Percentiles rank a stretch among this genome's conserved stretches.
These are phyloP conservation scores for Trametes sanguinea DNA, from an alignment of 768 basidiomycete species.

Conservation along the genomic window DNA sequence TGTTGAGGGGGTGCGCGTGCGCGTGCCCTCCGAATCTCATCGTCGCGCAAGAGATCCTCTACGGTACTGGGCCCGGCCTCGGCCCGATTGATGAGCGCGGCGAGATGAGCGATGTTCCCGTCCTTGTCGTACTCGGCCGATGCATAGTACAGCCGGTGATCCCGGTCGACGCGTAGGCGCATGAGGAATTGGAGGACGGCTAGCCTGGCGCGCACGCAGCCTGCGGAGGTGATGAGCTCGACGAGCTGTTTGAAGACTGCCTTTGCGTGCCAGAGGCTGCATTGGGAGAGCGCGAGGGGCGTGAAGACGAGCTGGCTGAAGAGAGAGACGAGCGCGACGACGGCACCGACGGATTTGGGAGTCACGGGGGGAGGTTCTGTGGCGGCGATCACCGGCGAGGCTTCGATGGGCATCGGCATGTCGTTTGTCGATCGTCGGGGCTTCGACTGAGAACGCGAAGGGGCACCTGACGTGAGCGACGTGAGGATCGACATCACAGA, in stretches of 20 bases:
- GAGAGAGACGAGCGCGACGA: constrained; percentile 60
- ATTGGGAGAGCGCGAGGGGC: constrained; percentile 50
- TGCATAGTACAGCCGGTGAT: constrained; percentile 81
- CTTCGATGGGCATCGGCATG: constrained; percentile 31
- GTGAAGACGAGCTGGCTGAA: constrained; percentile 76
- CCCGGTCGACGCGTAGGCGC: constrained; percentile 85
- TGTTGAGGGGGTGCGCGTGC: constrained; percentile 43
- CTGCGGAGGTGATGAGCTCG: constrained; percentile 45
- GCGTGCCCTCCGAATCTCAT: constrained; percentile 47
- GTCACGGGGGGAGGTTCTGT: constrained; percentile 19
- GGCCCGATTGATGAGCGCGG: constrained; percentile 62
- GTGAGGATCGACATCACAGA: constrained; percentile 67
- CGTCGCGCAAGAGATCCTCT: constrained; percentile 30
- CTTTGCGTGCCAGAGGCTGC: constrained; percentile 54
- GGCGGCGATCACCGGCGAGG: constrained; percentile 32
- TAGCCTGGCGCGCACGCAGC: constrained; percentile 63
- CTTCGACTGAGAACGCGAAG: constrained; percentile 61
- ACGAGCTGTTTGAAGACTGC: constrained; percentile 56
- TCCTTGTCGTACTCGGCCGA: constrained; percentile 55
- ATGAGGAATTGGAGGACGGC: constrained; percentile 83
- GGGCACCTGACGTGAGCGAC: constrained; percentile 51
- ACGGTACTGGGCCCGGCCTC: constrained; percentile 27
- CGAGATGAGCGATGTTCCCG: constrained; percentile 58
- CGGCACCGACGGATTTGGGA: constrained; percentile 57
- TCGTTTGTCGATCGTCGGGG: constrained; percentile 40